These are phyloP conservation scores for Fusarium robinianum DNA, from an alignment of 2,329 filamentous ascomycete genomes.

Conservation along the genomic window DNA sequence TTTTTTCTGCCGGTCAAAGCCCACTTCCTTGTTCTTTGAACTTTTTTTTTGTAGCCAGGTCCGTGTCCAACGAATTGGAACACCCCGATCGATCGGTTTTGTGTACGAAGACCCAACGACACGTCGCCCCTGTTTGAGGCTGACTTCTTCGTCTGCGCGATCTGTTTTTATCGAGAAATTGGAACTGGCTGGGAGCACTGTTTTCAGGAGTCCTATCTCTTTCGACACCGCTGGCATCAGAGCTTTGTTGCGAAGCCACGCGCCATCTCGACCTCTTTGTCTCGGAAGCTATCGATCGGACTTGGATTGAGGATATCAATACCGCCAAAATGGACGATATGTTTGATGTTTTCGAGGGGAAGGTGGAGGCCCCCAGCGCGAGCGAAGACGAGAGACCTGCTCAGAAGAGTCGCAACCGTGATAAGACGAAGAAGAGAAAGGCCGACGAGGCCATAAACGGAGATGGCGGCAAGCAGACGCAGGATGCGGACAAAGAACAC, in stretches of 20 bases:
- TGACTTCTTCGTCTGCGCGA: too few species aligned
- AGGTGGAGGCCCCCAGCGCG: slow-evolving; percentile 46
- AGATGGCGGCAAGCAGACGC: slow-evolving; percentile 15
- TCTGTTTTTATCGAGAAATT: too few species aligned
- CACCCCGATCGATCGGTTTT: slow-evolving; percentile 26
- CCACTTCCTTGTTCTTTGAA: slow-evolving; percentile 33
- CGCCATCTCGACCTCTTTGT: slow-evolving; percentile 23
- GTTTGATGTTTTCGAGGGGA: slow-evolving; percentile 80
- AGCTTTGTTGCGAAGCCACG: slow-evolving; percentile 5
- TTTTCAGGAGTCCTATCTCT: too few species aligned
- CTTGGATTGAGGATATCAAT: slow-evolving; percentile 16
- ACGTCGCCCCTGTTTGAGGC: slow-evolving; percentile 8
- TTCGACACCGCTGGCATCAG: background rate
- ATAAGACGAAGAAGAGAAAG: slow-evolving; percentile 82
- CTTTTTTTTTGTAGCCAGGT: slow-evolving; percentile 32
- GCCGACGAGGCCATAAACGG: slow-evolving; percentile 73
- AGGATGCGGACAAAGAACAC: slow-evolving; percentile 45
- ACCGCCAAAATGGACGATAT: slow-evolving; percentile 69
- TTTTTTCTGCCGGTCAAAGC: slow-evolving; percentile 38
- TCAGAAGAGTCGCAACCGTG: slow-evolving; percentile 57
- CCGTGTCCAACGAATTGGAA: slow-evolving; percentile 29
- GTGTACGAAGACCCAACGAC: slow-evolving; percentile 23
- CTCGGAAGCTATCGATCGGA: slow-evolving; percentile 14
- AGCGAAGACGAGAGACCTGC: slow-evolving; percentile 51
- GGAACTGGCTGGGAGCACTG: too few species aligned